A percentile compares a stretch with the other conserved stretches of the same genome.
Conservation (phyloP, 805 yeast species). For the Candida broadrunensis region DNA sequence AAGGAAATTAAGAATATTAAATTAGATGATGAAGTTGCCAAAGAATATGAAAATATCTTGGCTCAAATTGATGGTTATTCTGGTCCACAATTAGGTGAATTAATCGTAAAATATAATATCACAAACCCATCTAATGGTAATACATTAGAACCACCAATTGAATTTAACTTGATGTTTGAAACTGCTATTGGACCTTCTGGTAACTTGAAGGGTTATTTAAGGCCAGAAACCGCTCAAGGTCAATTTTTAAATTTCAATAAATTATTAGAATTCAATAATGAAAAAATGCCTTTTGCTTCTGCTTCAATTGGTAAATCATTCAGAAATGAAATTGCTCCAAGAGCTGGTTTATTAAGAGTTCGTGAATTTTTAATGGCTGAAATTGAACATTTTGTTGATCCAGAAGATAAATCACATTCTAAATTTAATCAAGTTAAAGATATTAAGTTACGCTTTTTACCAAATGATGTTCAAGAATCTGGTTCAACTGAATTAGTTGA, state of each 20-base stretch:
- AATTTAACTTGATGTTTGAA: slow-evolving; percentile 98
- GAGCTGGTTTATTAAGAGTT: slow-evolving; percentile 95
- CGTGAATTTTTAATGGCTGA: slow-evolving; percentile 99
- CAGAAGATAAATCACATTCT: slow-evolving; percentile 77
- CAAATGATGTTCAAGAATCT: slow-evolving; percentile 81
- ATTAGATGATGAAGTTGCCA: slow-evolving; percentile 74
- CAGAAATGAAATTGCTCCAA: slow-evolving; percentile 98
- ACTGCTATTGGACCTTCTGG: slow-evolving; percentile 99
- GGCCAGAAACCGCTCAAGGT: slow-evolving; percentile 99
- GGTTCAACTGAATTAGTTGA: slow-evolving; percentile 72
- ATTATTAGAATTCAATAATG: slow-evolving; percentile 90
- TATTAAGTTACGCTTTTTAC: slow-evolving; percentile 71
- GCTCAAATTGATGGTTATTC: slow-evolving; percentile 96
- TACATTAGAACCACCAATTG: slow-evolving; percentile 82
- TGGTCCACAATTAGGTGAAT: slow-evolving; percentile 87
- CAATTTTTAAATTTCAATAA: slow-evolving; percentile 95
- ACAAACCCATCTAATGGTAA: slow-evolving; percentile 91
- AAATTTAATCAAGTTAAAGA: slow-evolving; percentile 76
- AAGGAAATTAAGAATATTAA: slow-evolving; percentile 88
- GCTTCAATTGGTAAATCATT: slow-evolving; percentile 98
- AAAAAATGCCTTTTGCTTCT: slow-evolving; percentile 98
- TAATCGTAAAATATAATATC: slow-evolving; percentile 79
- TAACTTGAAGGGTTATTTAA: slow-evolving; percentile 86
- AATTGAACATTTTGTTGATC: slow-evolving; percentile 98
- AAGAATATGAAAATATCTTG: slow-evolving; percentile 80